Conservation (phyloP, 2,329 filamentous ascomycete genomes). For the Ilyonectria sp. region DNA sequence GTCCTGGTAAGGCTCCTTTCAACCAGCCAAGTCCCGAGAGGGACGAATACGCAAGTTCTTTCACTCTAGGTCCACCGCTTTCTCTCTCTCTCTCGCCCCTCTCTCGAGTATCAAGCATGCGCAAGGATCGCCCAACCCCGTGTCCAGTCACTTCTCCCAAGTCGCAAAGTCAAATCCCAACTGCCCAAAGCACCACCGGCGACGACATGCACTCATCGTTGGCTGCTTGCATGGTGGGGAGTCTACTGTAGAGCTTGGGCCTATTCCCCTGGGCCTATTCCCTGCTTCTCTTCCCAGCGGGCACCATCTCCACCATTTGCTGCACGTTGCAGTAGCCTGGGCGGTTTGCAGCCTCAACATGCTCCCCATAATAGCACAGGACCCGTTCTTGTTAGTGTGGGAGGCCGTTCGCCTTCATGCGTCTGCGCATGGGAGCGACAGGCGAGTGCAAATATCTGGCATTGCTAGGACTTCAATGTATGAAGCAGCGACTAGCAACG, state of each 20-base stretch:
- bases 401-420: constrained; percentile 36
- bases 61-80: background rate
- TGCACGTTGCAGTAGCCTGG: constrained; percentile 24
- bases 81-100: background rate
- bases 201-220: constrained; percentile 19
- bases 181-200: constrained; percentile 15
- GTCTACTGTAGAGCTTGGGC: constrained; percentile 20
- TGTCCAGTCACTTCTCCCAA: constrained; percentile 5
- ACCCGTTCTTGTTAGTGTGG: constrained; percentile 21
- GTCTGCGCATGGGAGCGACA: constrained; percentile 8
- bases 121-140: constrained; percentile 9
- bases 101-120: constrained; percentile 15
- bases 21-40: background rate
- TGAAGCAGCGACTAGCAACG: constrained; percentile 6
- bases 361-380: constrained; percentile 31
- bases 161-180: constrained; percentile 11
- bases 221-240: constrained; percentile 27
- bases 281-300: constrained; percentile 18
- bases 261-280: constrained; percentile 21
- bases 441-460: constrained; percentile 15
- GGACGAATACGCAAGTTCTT: constrained; percentile 11
- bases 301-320: constrained; percentile 13
- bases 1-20: background rate
- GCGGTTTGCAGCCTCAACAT: constrained; percentile 22
- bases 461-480: constrained; percentile 3